Evolutionary conservation across 257 asterid species (phyloP).

Genomic region (Ocimum tenuiflorum): DNA sequence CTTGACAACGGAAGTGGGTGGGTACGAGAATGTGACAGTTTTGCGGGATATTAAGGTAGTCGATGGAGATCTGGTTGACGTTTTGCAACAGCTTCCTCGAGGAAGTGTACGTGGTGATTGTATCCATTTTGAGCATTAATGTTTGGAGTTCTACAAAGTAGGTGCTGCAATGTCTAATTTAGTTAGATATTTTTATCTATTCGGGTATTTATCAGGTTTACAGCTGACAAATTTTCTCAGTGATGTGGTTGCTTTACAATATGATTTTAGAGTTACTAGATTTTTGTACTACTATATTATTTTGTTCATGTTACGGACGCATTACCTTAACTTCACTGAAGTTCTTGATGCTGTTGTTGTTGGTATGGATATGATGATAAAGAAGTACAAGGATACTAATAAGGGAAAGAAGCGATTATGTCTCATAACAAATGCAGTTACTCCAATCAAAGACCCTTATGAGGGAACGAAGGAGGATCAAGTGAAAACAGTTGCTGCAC

Average conservation of each 20-base stretch:
- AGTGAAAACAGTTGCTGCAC: conserved; percentile 73
- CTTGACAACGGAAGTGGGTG: conserved; percentile 84
- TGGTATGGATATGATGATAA: conserved; percentile 87
- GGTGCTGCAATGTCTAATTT: neutral
- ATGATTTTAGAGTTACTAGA: conserved; percentile 6
- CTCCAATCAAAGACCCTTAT: conserved; percentile 66
- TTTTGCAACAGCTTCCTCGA: conserved; percentile 64
- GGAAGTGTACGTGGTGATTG: conserved; percentile 82
- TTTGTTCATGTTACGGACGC: conserved; percentile 9
- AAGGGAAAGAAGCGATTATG: conserved; percentile 87
- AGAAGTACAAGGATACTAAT: conserved; percentile 64
- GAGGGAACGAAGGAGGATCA: conserved; percentile 96
- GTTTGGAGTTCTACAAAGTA: neutral
- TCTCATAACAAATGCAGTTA: conserved; percentile 68
- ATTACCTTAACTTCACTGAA: conserved; percentile 51
- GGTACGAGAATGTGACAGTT: conserved; percentile 77
- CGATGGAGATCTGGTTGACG: conserved; percentile 70
- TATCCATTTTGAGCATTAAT: conserved; percentile 43
- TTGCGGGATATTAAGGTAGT: conserved; percentile 73
- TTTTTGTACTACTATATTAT: neutral
- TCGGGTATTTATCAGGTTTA: neutral
- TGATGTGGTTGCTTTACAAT: neutral
- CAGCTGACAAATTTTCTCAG: neutral
- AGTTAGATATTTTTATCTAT: neutral
- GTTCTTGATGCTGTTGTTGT: conserved; percentile 97